Percentiles rank a stretch among this genome's conserved stretches.
These are phyloP conservation scores for Diutina siamensis DNA, from an alignment of 1,139 yeast genomes.

Conservation along the genomic window DNA sequence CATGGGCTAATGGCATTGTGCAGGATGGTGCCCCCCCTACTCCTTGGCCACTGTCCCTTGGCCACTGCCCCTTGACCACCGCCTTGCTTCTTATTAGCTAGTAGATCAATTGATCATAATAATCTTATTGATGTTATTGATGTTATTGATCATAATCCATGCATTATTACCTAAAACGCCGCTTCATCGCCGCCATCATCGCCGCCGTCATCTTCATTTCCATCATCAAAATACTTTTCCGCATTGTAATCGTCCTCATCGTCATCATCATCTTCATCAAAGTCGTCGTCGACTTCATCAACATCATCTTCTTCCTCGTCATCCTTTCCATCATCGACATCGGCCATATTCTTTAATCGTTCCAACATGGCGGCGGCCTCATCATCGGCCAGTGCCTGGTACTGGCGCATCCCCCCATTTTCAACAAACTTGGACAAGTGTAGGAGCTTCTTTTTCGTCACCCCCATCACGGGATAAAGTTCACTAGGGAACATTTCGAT, in stretches of 20 bases:
- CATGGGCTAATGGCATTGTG: no score
- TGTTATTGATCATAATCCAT: not conserved
- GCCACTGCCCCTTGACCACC: no score
- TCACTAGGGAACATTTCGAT: constrained; percentile 70
- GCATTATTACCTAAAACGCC: constrained; percentile 36
- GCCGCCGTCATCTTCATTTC: constrained; percentile 68
- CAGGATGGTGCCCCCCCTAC: no score
- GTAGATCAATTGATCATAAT: no score
- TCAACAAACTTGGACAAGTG: constrained; percentile 32
- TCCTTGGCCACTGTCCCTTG: no score
- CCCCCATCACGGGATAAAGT: constrained; percentile 64
- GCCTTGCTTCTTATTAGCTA: no score
- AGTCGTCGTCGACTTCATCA: constrained; percentile 38
- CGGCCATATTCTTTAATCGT: constrained; percentile 49
- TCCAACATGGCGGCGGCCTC: constrained; percentile 35
- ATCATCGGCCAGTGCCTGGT: constrained; percentile 16
- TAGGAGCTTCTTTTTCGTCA: constrained; percentile 43
- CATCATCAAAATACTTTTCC: constrained; percentile 50
- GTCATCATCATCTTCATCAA: constrained; percentile 52
- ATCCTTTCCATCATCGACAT: constrained; percentile 36
- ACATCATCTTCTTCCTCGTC: constrained; percentile 29
- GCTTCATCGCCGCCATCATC: constrained; percentile 71
- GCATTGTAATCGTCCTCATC: constrained; percentile 56
- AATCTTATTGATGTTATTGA: not conserved
- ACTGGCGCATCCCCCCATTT: constrained; percentile 35